Conservation (phyloP, 2,329 filamentous ascomycete genomes). For the Aspergillus sp. region DNA sequence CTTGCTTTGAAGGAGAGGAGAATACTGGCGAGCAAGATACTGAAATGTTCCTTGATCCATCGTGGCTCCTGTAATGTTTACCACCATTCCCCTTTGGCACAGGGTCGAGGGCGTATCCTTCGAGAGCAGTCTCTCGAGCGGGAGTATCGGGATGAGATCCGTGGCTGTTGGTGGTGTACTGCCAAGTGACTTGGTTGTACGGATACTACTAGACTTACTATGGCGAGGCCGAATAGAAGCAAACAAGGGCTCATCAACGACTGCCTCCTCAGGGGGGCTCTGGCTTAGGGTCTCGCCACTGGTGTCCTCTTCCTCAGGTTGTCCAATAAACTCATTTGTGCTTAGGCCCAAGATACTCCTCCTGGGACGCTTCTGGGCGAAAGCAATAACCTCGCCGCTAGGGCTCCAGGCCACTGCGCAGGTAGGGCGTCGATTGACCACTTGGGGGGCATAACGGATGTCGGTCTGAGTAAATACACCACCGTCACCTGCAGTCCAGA, state of each 20-base stretch:
- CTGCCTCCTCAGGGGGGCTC: constrained; percentile 57
- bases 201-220: constrained; percentile 46
- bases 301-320: constrained; percentile 43
- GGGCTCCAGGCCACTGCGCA: constrained; percentile 60
- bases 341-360: constrained; percentile 44
- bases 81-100: constrained; percentile 51
- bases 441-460: constrained; percentile 58
- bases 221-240: constrained; percentile 49
- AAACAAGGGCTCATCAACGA: constrained; percentile 57
- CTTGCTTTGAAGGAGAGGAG: constrained; percentile 33
- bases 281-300: constrained; percentile 50
- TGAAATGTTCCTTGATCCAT: constrained; percentile 42
- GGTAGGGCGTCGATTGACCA: constrained; percentile 57
- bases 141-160: constrained; percentile 48
- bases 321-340: constrained; percentile 40
- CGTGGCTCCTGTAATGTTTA: constrained; percentile 48
- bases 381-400: constrained; percentile 56
- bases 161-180: constrained; percentile 54
- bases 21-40: constrained; percentile 46
- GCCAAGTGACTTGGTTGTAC: constrained; percentile 53
- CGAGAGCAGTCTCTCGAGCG: constrained; percentile 52
- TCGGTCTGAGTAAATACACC: constrained; percentile 64
- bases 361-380: constrained; percentile 52
- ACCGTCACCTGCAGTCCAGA: constrained; percentile 64
- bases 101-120: constrained; percentile 41